Percentiles rank a stretch among this genome's conserved stretches.
Evolutionary conservation across 2,329 filamentous ascomycete genomes (phyloP).

Genomic region (Apiospora hydei): DNA sequence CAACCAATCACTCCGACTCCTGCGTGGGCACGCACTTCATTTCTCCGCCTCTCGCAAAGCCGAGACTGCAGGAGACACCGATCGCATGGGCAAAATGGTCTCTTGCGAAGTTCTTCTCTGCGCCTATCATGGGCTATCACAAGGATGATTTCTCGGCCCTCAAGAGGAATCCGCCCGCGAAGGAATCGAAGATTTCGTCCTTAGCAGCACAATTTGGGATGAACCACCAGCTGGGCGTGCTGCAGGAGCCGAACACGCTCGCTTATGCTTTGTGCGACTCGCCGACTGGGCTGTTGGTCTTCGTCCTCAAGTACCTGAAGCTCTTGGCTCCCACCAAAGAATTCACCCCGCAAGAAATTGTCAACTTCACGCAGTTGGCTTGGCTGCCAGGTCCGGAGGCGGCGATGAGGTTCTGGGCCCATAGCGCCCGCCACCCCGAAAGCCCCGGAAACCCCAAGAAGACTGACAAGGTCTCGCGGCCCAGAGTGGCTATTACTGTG

Average conservation of each 20-base stretch:
- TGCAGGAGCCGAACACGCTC: slow-evolving; percentile 60
- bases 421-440: slow-evolving; percentile 48
- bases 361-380: slow-evolving; percentile 67
- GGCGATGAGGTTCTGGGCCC: slow-evolving; percentile 63
- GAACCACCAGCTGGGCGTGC: slow-evolving; percentile 35
- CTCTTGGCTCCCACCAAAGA: slow-evolving; percentile 48
- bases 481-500: slow-evolving; percentile 55
- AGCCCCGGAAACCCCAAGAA: slow-evolving; percentile 33
- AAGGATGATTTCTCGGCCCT: slow-evolving; percentile 57
- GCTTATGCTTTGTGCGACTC: slow-evolving; percentile 69
- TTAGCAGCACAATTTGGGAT: slow-evolving; percentile 39
- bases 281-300: slow-evolving; percentile 63
- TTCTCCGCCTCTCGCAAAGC: slow-evolving; percentile 60
- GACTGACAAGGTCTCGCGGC: slow-evolving; percentile 37
- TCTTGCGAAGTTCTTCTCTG: slow-evolving; percentile 57
- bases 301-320: slow-evolving; percentile 57
- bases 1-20: slow-evolving; percentile 52
- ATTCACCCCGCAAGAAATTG: slow-evolving; percentile 59
- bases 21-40: slow-evolving; percentile 69
- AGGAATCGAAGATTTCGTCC: slow-evolving; percentile 30
- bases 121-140: slow-evolving; percentile 63
- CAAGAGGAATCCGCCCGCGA: slow-evolving; percentile 35
- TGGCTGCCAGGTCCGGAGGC: slow-evolving; percentile 73
- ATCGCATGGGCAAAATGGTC: slow-evolving; percentile 63
- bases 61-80: slow-evolving; percentile 52